Conservation (phyloP, 2,329 filamentous ascomycete genomes). For the Fusarium sp. region DNA sequence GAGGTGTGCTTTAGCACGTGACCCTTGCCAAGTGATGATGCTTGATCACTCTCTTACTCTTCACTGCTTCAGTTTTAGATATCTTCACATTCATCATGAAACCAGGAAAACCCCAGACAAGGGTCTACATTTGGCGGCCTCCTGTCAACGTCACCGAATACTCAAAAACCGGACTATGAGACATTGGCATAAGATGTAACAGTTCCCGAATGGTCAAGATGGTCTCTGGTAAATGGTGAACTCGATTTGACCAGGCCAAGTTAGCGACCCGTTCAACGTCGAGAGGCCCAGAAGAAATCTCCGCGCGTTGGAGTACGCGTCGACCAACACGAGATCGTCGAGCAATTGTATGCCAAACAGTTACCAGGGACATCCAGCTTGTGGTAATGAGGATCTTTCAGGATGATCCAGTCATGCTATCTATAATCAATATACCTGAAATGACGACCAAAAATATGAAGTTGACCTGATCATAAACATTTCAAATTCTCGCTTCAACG, state of each 20-base stretch:
- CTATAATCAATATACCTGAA: not conserved
- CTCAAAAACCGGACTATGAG: constrained; percentile 21
- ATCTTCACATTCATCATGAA: not conserved
- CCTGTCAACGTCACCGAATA: not conserved
- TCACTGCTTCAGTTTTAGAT: not conserved
- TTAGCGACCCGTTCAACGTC: constrained; percentile 9
- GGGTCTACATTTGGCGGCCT: constrained; percentile 8
- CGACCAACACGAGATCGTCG: not conserved
- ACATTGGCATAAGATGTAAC: constrained; percentile 14
- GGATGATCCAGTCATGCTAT: not conserved
- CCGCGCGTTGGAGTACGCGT: not conserved
- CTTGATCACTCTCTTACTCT: not conserved
- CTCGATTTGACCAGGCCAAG: constrained; percentile 16
- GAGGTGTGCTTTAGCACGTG: constrained; percentile 1
- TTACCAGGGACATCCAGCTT: not conserved
- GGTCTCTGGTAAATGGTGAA: constrained; percentile 4
- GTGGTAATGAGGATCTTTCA: not conserved
- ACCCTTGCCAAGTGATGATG: not conserved
- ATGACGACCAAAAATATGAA: not conserved
- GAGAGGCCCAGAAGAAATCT: constrained; percentile 8
- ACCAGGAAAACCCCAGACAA: not conserved
- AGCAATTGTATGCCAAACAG: not conserved
- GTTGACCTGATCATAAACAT: not conserved
- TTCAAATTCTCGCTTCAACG: not conserved
- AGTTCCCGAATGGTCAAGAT: constrained; percentile 2